Evolutionary conservation across 2,329 filamentous ascomycete species (phyloP).

Genomic region (Sclerotinia nivalis): DNA sequence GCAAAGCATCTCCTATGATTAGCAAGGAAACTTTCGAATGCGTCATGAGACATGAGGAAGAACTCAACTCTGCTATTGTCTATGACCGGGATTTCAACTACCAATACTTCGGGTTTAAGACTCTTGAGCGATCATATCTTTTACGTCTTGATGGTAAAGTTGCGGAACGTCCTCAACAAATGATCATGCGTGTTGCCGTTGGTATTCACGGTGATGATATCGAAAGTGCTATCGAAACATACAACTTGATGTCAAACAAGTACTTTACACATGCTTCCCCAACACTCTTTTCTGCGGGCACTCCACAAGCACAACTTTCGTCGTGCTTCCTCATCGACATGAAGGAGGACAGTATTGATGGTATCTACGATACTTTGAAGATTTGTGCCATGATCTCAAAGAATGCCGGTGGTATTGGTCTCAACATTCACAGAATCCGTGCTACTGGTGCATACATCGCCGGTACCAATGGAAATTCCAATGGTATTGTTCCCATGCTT

Average conservation of each 20-base stretch:
- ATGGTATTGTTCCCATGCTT: constrained; percentile 96
- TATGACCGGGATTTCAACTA: constrained; percentile 99
- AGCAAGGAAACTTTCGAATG: constrained; percentile 86
- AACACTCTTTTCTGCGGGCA: constrained; percentile 97
- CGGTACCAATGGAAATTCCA: constrained; percentile 96
- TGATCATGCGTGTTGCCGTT: constrained; percentile 99
- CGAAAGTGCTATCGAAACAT: constrained; percentile 93
- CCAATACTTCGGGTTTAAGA: constrained; percentile 99
- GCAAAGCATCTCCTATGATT: constrained; percentile 86
- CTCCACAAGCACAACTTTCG: constrained; percentile 88
- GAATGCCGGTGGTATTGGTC: constrained; percentile 95
- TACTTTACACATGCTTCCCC: constrained; percentile 98
- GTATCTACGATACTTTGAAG: constrained; percentile 98
- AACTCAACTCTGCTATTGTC: constrained; percentile 97
- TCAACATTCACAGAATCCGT: constrained; percentile 95
- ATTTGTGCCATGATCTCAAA: constrained; percentile 99
- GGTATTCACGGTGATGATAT: constrained; percentile 95
- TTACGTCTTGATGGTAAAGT: constrained; percentile 95
- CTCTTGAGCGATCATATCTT: constrained; percentile 94
- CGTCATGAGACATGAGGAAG: constrained; percentile 93
- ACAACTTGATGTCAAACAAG: constrained; percentile 98
- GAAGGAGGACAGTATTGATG: constrained; percentile 99
- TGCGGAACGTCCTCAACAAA: constrained; percentile 95
- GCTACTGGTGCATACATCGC: constrained; percentile 97
- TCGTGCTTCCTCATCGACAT: constrained; percentile 99